Conservation (phyloP, 371 early-diverging fungal genomes). For the Rhizopus stolonifer region DNA sequence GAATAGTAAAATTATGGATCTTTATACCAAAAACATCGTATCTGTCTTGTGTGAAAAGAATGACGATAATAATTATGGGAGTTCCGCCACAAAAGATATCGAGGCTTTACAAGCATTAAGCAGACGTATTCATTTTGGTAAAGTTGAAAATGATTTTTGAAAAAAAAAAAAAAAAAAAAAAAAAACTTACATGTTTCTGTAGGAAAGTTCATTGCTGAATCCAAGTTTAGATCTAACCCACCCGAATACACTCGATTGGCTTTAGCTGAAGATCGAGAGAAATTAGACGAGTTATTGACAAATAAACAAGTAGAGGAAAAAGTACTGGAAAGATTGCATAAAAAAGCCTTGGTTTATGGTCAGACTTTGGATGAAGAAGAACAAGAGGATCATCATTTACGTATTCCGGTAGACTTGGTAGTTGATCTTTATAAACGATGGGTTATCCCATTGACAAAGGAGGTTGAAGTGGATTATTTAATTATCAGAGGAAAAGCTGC, state of each 20-base stretch:
- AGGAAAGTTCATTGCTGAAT: conserved; percentile 96
- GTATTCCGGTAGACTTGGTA: conserved; percentile 76
- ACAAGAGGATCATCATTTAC: conserved; percentile 39
- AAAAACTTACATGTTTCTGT: too few species aligned
- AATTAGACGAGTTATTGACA: conserved; percentile 83
- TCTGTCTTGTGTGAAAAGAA: conserved; percentile 60
- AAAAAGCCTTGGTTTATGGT: conserved; percentile 91
- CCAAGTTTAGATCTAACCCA: conserved; percentile 85
- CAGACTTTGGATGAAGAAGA: conserved; percentile 69
- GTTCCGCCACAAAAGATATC: conserved; percentile 88
- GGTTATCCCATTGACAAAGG: conserved; percentile 88
- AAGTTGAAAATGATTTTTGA: too few species aligned
- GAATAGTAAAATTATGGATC: conserved; percentile 75
- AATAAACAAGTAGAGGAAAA: conserved; percentile 81
- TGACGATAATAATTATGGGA: conserved; percentile 93
- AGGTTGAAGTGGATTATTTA: conserved; percentile 95
- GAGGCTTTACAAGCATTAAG: conserved; percentile 91
- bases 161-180: too few species aligned
- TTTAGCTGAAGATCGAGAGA: conserved; percentile 68
- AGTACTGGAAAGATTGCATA: conserved; percentile 76
- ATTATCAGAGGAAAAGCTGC: conserved; percentile 56
- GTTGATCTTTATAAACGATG: conserved; percentile 85
- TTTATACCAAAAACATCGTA: conserved; percentile 73
- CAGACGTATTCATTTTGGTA: conserved; percentile 93
- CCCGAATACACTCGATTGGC: conserved; percentile 83